Evolutionary conservation across 441 rosid genomes (phyloP), one percentile per base, ranked within the genome.

Genomic region (Populus hybrid): DNA sequence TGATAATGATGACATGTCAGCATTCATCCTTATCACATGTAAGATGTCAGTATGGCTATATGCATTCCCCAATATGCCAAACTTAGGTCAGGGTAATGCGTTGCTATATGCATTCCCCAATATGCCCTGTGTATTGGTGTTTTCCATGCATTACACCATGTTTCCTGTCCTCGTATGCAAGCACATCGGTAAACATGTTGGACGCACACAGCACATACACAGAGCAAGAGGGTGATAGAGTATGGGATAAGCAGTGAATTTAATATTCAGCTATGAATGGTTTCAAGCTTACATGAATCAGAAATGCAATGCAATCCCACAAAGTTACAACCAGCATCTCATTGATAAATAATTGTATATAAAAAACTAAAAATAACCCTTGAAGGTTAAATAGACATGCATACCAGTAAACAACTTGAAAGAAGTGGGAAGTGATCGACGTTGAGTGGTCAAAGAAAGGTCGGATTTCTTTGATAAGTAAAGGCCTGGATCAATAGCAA

Each of bases 381-480:
- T 28, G 66, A 74, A 61, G 67, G 10, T 9, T 50, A 29, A 65
- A 74, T 68, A 72, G 42, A 66, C 59, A 24, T 31, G 75, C 78
- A 74, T 77, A 94, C 97, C 98, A 18, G 98, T 91, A 80, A 87
- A 94, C 80, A 95, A 81, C 92, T 91, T 93, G 87, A 92, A 95
- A 63, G 99, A 87, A 12, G 93, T 87, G 10, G 99, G 98, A 79
- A 93, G 88, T 53, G 98, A 88, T 77, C 98, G 87, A 2, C 95
- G 91, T 79, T 95, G 98, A 82, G 92, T 88, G 70, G 97, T 93
- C 89, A 85, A 86, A 83, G 92, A 91, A 81, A 95, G 74, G 77
- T 95, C 95, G n/a, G 97, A 88, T 85, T 93, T 95, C 83, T 90
- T 92, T 2, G 97, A 92, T 36, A 91, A 82, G 90, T 95, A 95